phyloP scores from a whole-genome alignment of 208 protist species.

The Endotrypanum monterogeii region DNA sequence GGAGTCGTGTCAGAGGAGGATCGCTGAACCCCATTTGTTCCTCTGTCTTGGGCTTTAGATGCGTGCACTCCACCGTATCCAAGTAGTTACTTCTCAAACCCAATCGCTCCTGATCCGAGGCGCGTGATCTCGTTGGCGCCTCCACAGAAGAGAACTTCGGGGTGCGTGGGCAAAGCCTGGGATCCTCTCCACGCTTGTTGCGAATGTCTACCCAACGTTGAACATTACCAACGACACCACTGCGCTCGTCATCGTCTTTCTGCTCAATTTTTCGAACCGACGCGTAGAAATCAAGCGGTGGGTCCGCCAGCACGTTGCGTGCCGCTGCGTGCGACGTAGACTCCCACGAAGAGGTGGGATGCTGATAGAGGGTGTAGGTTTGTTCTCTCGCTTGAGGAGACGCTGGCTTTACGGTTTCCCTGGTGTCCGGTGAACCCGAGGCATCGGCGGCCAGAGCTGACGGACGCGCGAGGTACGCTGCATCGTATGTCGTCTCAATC shows the following conservation, averaged over 20 bases:
- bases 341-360: constrained; percentile 55
- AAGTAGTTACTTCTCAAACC: constrained; percentile 65
- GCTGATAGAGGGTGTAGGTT: constrained; percentile 17
- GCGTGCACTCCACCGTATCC: constrained; percentile 80
- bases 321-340: constrained; percentile 56
- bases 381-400: background rate
- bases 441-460: background rate
- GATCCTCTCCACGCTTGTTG: constrained; percentile 61
- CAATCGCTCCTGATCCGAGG: constrained; percentile 44
- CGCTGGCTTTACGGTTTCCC: background rate
- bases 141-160: constrained; percentile 38
- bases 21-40: constrained; percentile 54
- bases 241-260: constrained; percentile 67
- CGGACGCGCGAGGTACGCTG: constrained; percentile 34
- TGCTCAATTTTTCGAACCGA: constrained; percentile 70
- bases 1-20: constrained; percentile 50
- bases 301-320: constrained; percentile 49
- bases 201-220: constrained; percentile 83
- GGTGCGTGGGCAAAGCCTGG: constrained; percentile 37
- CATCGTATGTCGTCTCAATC: constrained; percentile 75
- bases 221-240: constrained; percentile 56
- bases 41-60: constrained; percentile 66
- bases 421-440: background rate
- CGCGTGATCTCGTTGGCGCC: constrained; percentile 8
- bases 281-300: constrained; percentile 65